Evolutionary conservation across 2,329 filamentous ascomycete genomes (phyloP).

Genomic region (Alternaria sp.): DNA sequence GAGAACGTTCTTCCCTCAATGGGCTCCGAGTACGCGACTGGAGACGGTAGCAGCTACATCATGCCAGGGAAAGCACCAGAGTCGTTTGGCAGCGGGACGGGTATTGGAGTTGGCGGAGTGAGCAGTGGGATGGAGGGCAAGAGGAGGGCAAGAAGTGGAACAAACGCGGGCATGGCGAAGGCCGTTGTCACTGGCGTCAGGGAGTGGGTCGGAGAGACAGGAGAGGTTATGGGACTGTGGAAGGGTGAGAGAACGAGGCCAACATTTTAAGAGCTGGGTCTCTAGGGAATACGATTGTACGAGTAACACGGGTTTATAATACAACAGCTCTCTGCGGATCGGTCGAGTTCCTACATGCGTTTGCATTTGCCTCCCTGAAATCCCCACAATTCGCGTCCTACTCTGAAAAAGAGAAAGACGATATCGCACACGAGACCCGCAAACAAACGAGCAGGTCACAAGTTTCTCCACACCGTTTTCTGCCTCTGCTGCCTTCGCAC

Average conservation of each 20-base stretch:
- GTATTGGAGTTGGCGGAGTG: slow-evolving; percentile 42
- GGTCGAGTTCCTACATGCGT: background rate
- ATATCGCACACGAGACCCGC: background rate
- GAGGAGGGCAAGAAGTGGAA: slow-evolving; percentile 60
- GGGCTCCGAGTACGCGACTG: slow-evolving; percentile 76
- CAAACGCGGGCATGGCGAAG: slow-evolving; percentile 64
- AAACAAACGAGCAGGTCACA: background rate
- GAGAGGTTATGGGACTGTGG: slow-evolving; percentile 70
- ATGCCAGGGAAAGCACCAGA: slow-evolving; percentile 54
- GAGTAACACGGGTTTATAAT: slow-evolving; percentile 15
- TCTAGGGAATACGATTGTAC: slow-evolving; percentile 19
- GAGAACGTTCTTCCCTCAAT: slow-evolving; percentile 96
- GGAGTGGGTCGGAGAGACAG: slow-evolving; percentile 71
- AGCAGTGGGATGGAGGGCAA: slow-evolving; percentile 36
- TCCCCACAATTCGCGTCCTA: background rate
- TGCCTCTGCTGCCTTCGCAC: background rate
- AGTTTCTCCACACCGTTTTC: background rate
- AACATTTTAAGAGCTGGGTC: slow-evolving; percentile 34
- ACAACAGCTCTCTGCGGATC: background rate
- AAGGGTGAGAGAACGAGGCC: slow-evolving; percentile 65
- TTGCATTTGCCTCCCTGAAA: background rate
- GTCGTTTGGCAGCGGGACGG: slow-evolving; percentile 30
- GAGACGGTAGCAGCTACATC: slow-evolving; percentile 62
- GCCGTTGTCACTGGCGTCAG: slow-evolving; percentile 66
- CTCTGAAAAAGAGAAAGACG: background rate